A percentile compares a stretch with the other conserved stretches of the same genome.
Evolutionary conservation across 345 rosid genomes (phyloP).

Genomic region (Rhizophora mangle): DNA sequence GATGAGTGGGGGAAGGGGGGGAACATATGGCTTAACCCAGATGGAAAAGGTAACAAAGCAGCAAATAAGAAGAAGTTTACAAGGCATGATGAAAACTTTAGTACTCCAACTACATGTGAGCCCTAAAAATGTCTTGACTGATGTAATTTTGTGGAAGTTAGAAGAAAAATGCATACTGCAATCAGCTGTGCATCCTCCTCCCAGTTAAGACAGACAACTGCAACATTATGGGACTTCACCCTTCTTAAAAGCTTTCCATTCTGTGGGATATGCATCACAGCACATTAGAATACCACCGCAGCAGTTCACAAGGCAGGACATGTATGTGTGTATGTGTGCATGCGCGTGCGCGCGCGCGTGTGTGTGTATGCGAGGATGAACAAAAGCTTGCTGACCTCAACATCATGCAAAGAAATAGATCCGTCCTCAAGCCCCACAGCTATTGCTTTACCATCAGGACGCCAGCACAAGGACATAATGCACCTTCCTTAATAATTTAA

Average conservation of each 20-base stretch:
- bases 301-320: neutral
- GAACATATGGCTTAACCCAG: neutral
- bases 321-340: too few species aligned
- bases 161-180: constrained; percentile 34
- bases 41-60: constrained; percentile 2
- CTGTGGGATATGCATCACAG: constrained; percentile 31
- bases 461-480: constrained; percentile 76
- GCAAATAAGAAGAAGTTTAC: neutral
- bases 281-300: constrained; percentile 5
- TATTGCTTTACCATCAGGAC: constrained; percentile 83
- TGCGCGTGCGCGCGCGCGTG: too few species aligned
- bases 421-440: constrained; percentile 92
- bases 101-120: too few species aligned
- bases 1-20: too few species aligned
- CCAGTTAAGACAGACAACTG: constrained; percentile 84
- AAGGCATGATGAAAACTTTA: neutral
- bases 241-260: constrained; percentile 77
- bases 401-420: constrained; percentile 71
- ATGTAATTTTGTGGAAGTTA: neutral
- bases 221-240: constrained; percentile 65
- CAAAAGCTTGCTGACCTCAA: constrained; percentile 52
- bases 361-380: neutral
- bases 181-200: constrained; percentile 61
- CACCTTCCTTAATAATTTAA: constrained; percentile 44
- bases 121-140: too few species aligned